Evolutionary conservation across 2,329 filamentous ascomycete species (phyloP).

Genomic region (Pseudocercospora cruenta): DNA sequence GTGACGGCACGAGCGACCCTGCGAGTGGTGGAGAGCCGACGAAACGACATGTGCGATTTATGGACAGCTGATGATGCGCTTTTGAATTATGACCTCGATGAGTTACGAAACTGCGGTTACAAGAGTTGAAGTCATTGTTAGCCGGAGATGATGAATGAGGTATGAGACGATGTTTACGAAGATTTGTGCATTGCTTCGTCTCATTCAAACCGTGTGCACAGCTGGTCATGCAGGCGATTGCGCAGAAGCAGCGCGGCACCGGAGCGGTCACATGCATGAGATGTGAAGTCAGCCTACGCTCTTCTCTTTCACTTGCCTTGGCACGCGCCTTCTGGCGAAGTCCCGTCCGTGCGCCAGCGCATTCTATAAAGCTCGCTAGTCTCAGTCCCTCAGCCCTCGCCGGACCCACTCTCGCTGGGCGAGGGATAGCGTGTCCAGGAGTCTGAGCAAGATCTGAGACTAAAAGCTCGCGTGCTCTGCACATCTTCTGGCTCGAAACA

Average conservation of each 20-base stretch:
- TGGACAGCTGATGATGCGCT: background rate
- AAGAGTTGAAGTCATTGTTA: background rate
- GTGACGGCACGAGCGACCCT: constrained; percentile 8
- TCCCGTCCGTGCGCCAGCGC: no score
- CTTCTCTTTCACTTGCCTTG: no score
- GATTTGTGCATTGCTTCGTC: background rate
- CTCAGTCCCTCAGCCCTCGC: no score
- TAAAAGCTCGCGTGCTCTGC: no score
- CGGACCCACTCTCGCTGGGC: no score
- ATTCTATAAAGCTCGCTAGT: no score
- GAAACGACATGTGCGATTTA: constrained; percentile 6
- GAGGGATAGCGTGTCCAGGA: no score
- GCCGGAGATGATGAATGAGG: background rate
- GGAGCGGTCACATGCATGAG: background rate
- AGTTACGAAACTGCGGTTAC: background rate
- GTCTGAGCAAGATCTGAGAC: no score
- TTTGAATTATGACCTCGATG: background rate
- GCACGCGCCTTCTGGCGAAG: no score
- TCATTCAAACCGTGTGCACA: background rate
- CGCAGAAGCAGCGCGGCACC: background rate
- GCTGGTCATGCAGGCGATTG: background rate
- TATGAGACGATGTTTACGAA: background rate
- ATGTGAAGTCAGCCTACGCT: no score
- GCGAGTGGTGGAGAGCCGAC: background rate
- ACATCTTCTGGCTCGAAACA: no score